A percentile compares a stretch with the other conserved stretches of the same genome.
Evolutionary conservation across 2,329 filamentous ascomycete species (phyloP).

Genomic region (Purpureocillium lavendulum): DNA sequence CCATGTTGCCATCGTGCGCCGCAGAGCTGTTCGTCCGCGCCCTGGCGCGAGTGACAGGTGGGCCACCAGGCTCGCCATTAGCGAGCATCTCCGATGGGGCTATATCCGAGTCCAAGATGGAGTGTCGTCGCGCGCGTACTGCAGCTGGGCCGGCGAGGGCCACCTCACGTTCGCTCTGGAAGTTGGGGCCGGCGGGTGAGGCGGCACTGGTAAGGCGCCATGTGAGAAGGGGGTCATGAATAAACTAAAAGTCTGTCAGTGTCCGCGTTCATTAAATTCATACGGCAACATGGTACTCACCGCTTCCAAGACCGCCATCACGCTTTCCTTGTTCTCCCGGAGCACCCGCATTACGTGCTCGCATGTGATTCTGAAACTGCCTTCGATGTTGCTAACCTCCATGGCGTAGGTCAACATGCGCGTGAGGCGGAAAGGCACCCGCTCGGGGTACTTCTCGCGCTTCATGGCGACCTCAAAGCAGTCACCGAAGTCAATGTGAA

Average conservation of each 20-base stretch:
- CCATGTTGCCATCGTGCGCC: slow-evolving; percentile 22
- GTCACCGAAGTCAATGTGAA: slow-evolving; percentile 98
- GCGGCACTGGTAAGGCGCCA: slow-evolving; percentile 73
- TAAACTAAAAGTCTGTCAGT: slow-evolving; percentile 57
- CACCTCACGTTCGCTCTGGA: slow-evolving; percentile 51
- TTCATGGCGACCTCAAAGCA: slow-evolving; percentile 99
- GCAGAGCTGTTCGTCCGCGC: slow-evolving; percentile 53
- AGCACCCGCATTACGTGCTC: slow-evolving; percentile 98
- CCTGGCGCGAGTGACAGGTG: slow-evolving; percentile 39
- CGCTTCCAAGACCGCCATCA: slow-evolving; percentile 97
- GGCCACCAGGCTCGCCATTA: slow-evolving; percentile 32
- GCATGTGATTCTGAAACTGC: slow-evolving; percentile 95
- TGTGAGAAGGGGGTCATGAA: slow-evolving; percentile 96
- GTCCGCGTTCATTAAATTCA: not conserved
- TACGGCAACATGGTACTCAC: slow-evolving; percentile 48
- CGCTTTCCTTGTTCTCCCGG: slow-evolving; percentile 92
- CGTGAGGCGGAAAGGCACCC: slow-evolving; percentile 94
- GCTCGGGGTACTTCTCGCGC: slow-evolving; percentile 95
- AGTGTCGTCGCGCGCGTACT: slow-evolving; percentile 53
- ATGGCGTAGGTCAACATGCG: slow-evolving; percentile 99
- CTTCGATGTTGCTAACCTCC: slow-evolving; percentile 99
- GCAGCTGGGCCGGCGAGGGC: slow-evolving; percentile 39
- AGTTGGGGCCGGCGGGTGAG: slow-evolving; percentile 59
- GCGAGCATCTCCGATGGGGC: slow-evolving; percentile 52
- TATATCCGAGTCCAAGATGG: slow-evolving; percentile 58